Percentiles rank a stretch among this genome's conserved stretches.
Conservation (phyloP, 2,329 filamentous ascomycete genomes). For the Stachybotrys chartarum region DNA sequence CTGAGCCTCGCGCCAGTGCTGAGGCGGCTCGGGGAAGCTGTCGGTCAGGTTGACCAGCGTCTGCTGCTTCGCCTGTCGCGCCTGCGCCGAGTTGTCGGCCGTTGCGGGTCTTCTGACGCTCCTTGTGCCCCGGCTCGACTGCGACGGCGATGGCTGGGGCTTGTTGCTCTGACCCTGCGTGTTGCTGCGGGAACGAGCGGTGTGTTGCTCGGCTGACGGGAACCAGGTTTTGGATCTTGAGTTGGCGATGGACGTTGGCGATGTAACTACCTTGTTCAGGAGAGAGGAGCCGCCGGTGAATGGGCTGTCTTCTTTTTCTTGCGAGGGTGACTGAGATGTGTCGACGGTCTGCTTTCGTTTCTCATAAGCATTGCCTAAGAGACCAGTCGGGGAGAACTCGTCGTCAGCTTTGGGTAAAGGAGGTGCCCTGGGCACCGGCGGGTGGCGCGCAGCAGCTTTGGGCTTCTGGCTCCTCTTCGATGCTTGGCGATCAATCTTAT, state of each 20-base stretch:
- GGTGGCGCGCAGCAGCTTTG: conserved; percentile 19
- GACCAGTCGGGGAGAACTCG: conserved; percentile 42
- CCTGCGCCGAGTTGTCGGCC: conserved; percentile 11
- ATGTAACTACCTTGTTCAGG: conserved; percentile 32
- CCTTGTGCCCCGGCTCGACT: conserved; percentile 12
- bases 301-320: conserved; percentile 23
- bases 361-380: conserved; percentile 44
- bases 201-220: conserved; percentile 28
- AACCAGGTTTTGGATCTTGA: conserved; percentile 21
- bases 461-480: conserved; percentile 9
- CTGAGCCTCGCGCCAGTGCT: conserved; percentile 42
- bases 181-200: conserved; percentile 22
- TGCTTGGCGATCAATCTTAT: conserved; percentile 6
- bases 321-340: conserved; percentile 22
- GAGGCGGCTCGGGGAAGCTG: conserved; percentile 56
- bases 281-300: conserved; percentile 53
- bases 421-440: conserved; percentile 4
- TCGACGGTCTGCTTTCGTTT: conserved; percentile 33
- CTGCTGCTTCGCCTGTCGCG: conserved; percentile 32
- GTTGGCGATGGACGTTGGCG: conserved; percentile 15
- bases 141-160: not conserved
- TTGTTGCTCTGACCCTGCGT: not conserved
- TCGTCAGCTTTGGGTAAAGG: conserved; percentile 17
- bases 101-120: conserved; percentile 13
- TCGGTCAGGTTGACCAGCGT: conserved; percentile 61